These are phyloP conservation scores for Fomitiporia mediterranea DNA, from an alignment of 1,284 basidiomycete species.

Conservation along the genomic window DNA sequence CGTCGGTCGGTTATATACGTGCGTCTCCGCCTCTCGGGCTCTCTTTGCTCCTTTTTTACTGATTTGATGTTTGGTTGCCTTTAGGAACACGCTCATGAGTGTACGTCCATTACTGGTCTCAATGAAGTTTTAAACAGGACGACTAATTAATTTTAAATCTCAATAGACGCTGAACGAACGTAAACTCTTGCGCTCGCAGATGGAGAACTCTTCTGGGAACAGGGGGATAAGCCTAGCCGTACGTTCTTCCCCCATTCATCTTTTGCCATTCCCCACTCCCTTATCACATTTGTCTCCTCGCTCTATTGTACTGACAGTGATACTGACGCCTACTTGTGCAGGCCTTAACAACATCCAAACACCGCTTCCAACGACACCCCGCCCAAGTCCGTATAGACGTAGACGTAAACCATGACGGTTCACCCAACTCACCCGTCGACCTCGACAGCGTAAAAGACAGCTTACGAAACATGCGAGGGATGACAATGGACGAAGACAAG, in stretches of 20 bases:
- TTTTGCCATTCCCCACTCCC: not conserved
- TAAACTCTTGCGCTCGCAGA: slow-evolving; percentile 3
- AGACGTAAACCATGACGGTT: slow-evolving; percentile 5
- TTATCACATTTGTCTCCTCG: not conserved
- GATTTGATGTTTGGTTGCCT: not conserved
- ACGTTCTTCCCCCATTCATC: not conserved
- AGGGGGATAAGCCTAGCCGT: slow-evolving; percentile 2
- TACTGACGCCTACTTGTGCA: not conserved
- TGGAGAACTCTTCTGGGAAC: slow-evolving; percentile 9
- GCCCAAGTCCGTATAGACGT: slow-evolving; percentile 12
- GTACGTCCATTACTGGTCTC: not conserved
- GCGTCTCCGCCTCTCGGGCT: not conserved
- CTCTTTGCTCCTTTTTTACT: not conserved
- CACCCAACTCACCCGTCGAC: too few species aligned
- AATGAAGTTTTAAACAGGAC: too few species aligned
- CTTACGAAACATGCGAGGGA: too few species aligned
- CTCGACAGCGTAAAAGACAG: too few species aligned
- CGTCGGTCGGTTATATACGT: slow-evolving; percentile 15
- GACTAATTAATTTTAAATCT: too few species aligned
- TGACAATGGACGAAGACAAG: too few species aligned
- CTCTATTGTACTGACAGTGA: not conserved
- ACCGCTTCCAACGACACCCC: slow-evolving; percentile 9
- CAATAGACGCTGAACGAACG: slow-evolving; percentile 18
- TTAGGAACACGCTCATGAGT: slow-evolving; percentile 15
- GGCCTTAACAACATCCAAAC: slow-evolving; percentile 2